Base-by-base conservation (phyloP, 352 stramenopile genomes). In the Phytophthora sansomeana region DNA sequence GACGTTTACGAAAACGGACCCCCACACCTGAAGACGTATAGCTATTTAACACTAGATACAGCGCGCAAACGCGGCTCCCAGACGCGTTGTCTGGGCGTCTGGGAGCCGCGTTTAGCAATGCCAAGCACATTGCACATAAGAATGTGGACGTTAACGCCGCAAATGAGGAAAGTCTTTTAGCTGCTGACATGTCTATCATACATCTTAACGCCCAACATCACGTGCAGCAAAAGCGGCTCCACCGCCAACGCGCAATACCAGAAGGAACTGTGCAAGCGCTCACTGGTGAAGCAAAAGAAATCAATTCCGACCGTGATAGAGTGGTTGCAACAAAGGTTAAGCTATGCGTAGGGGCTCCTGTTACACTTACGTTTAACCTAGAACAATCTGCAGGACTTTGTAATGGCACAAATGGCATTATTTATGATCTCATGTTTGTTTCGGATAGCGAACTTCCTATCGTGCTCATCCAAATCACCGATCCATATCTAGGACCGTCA, bases 301-400 rank as follows among this genome's bases (percentile, higher is more conserved):
- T 10, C 9, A 38, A 38, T 9, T n/a, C n/a, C n/a, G n/a, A n/a
- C n/a, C n/a, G n/a, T n/a, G n/a, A n/a, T n/a, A n/a, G n/a, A n/a
- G n/a, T 38, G 6, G 33, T 38, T 16, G 33, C 33, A 38, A 13
- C 33, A 16, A 14, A 38, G 6, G 8, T 38, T 10, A 13, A 9
- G 52, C 11, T 32, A 6, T 61, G 2, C 4, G 32, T 60, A n/a
- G 52, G 52, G n/a, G 39, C 52, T 6, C 52, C 52, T 16, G 52
- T 60, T 9, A 44, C 39, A 6, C 14, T 60, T 9, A 60, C 52
- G 5, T 60, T 50, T 6, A 51, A 51, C 11, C 1, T 21, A 2
- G 52, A 50, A 0, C 38, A 35, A 52, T 32, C 53, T 2, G 53
- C 53, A 44, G 53, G 41, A 3, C 42, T 61, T 6, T 61, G 53